phyloP scores from a whole-genome alignment of 345 rosid genomes.

The Combretum micranthum region DNA sequence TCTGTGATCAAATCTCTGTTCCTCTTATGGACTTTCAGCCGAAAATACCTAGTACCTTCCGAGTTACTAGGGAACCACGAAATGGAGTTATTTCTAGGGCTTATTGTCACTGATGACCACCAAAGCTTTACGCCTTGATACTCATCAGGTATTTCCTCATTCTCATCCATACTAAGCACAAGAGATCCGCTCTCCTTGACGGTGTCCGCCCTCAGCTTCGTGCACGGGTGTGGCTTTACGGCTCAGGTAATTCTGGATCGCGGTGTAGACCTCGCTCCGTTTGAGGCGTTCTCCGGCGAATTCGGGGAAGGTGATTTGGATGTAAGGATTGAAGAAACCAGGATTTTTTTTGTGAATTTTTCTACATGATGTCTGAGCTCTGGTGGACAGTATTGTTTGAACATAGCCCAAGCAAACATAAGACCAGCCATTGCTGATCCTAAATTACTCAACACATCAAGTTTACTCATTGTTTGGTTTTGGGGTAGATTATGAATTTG shows the following conservation, averaged over 20 bases:
- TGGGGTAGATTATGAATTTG: too few relatives aligned
- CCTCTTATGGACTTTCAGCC: constrained; percentile 33
- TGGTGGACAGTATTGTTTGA: constrained; percentile 37
- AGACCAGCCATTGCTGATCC: constrained; percentile 32
- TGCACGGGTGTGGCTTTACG: constrained; percentile 31
- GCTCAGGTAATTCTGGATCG: constrained; percentile 47
- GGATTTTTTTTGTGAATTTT: constrained; percentile 23
- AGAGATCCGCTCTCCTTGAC: constrained; percentile 31
- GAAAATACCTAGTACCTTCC: constrained; percentile 25
- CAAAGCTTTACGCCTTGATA: constrained; percentile 30
- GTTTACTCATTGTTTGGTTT: constrained; percentile 3
- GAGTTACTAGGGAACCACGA: constrained; percentile 11
- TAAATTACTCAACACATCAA: constrained; percentile 13
- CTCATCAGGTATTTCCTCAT: constrained; percentile 46
- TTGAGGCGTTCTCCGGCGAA: constrained; percentile 33
- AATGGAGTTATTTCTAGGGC: constrained; percentile 9
- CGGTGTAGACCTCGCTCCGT: constrained; percentile 38
- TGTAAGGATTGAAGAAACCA: constrained; percentile 30
- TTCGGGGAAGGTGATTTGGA: constrained; percentile 45
- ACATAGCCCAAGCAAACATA: constrained; percentile 41
- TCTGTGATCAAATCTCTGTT: constrained; percentile 23
- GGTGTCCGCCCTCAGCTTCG: constrained; percentile 42
- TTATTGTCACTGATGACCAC: constrained; percentile 33
- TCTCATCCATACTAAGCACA: constrained; percentile 55
- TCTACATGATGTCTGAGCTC: constrained; percentile 28